Conservation (phyloP, 1,284 basidiomycete species). For the Afroboletus lepidellus region DNA sequence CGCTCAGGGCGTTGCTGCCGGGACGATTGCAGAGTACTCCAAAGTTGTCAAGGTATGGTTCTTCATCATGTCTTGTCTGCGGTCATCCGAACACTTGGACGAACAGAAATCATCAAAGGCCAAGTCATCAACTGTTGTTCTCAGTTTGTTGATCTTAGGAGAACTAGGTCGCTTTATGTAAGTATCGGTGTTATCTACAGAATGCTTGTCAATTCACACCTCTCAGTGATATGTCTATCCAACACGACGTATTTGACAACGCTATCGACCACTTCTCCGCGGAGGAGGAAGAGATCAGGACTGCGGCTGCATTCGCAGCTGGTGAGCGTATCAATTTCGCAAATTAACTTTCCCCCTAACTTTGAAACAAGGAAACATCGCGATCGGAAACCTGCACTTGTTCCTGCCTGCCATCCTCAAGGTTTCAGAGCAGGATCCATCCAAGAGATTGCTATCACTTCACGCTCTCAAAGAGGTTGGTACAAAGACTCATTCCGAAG, state of each 20-base stretch:
- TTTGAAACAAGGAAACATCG: conserved; percentile 74
- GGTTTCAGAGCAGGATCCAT: conserved; percentile 75
- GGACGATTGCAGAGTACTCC: conserved; percentile 78
- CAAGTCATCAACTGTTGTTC: conserved; percentile 63
- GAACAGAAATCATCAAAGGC: conserved; percentile 61
- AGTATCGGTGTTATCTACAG: conserved; percentile 25
- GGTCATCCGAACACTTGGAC: conserved; percentile 5
- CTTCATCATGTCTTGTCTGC: neutral
- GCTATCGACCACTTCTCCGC: conserved; percentile 74
- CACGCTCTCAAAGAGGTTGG: conserved; percentile 90
- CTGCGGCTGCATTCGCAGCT: conserved; percentile 89
- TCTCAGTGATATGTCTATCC: conserved; percentile 76
- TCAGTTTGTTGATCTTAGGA: conserved; percentile 86
- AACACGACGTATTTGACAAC: conserved; percentile 71
- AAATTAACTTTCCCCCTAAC: conserved; percentile 11
- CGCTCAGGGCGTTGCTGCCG: conserved; percentile 68
- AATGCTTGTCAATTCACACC: conserved; percentile 8
- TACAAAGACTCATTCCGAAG: neutral
- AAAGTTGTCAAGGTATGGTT: conserved; percentile 67
- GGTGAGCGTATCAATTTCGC: conserved; percentile 45
- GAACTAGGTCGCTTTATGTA: conserved; percentile 88
- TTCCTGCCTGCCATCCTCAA: conserved; percentile 87
- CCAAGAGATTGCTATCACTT: conserved; percentile 79
- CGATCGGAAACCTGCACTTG: conserved; percentile 83
- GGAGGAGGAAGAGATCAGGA: conserved; percentile 80